Evolutionary conservation across 306 rosid genomes (phyloP), one percentile per base, ranked within the genome.

Genomic region (Mimosa pudica): DNA sequence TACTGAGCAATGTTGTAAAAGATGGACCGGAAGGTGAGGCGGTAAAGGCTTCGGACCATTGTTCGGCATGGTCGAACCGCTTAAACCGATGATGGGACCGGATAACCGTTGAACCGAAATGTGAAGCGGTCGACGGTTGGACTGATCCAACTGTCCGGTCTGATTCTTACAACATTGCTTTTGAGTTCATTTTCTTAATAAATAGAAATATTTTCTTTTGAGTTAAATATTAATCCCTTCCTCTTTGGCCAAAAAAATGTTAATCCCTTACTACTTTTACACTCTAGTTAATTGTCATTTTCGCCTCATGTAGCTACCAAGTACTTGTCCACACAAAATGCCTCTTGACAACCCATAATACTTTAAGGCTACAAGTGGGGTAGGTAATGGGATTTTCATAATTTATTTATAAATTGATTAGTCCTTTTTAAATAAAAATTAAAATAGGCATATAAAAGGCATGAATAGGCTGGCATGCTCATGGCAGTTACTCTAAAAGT

Each of bases 391-490:
- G 36, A 74, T 45, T 62, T 24, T 30, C 6, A 3, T 64, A 11
- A 33, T 74, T 66, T 24, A 60, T 32, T 11, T n/a, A 35, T 11
- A 24, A 17, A 10, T 51, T 51, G 14, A 51, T 36, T 5, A 38
- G 12, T 51, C 69, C 10, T 60, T 60, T 64, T 73, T 41, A 14
- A 51, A 11, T 51, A 49, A 49, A 49, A 46, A 54, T 42, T 80
- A 65, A 57, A 57, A 66, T 12, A 66, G 66, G 72, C 14, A 41
- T 55, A 61, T n/a, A 9, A 42, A 61, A 36, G 10, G 38, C 14
- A 48, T 2, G 46, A 12, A 60, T 61, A 35, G 45, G 64, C 54
- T 75, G 80, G 76, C 80, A 81, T 71, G 38, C 41, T 24, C 67
- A 61, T 61, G 61, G 35, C 24, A 2, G 17, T 67, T 18, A 36